Evolutionary conservation across 2,329 filamentous ascomycete genomes (phyloP).

Genomic region (Penicillium crustosum): DNA sequence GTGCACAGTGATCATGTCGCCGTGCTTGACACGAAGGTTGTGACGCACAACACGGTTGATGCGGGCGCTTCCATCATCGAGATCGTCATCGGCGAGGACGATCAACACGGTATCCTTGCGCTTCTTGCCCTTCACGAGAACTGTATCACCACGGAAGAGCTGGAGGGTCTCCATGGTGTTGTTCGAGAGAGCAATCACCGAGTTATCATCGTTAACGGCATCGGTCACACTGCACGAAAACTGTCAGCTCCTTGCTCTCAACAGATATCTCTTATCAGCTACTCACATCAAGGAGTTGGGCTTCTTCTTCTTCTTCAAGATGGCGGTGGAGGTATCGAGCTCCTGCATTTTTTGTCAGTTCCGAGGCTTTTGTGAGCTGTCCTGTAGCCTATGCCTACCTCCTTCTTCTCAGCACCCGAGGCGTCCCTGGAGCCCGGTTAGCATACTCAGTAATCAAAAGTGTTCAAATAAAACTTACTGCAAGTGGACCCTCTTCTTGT

Average conservation of each 20-base stretch:
- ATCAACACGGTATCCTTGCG: slow-evolving; percentile 98
- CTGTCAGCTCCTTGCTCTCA: slow-evolving; percentile 23
- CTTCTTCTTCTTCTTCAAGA: slow-evolving; percentile 99
- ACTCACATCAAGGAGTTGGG: slow-evolving; percentile 95
- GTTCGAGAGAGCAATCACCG: slow-evolving; percentile 96
- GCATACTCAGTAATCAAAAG: slow-evolving; percentile 24
- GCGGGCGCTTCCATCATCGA: slow-evolving; percentile 93
- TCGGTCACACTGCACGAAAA: slow-evolving; percentile 76
- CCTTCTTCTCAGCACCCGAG: slow-evolving; percentile 83
- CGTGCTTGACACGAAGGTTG: slow-evolving; percentile 97
- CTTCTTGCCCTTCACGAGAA: slow-evolving; percentile 99
- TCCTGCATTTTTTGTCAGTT: slow-evolving; percentile 54
- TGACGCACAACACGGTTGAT: slow-evolving; percentile 99
- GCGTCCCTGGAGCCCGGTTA: slow-evolving; percentile 67
- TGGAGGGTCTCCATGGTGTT: slow-evolving; percentile 98
- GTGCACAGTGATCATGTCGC: slow-evolving; percentile 95
- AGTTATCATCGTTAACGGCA: slow-evolving; percentile 99
- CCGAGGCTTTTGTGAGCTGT: slow-evolving; percentile 40
- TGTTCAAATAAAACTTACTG: slow-evolving; percentile 58
- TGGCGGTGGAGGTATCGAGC: slow-evolving; percentile 90
- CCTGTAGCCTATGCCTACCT: slow-evolving; percentile 53
- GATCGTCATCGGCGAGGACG: slow-evolving; percentile 93
- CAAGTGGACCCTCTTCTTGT: slow-evolving; percentile 82
- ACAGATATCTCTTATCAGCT: slow-evolving; percentile 3
- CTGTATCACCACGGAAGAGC: slow-evolving; percentile 97